These are phyloP conservation scores for Alternaria sp. DNA, from an alignment of 2,329 filamentous ascomycete genomes.

Conservation along the genomic window DNA sequence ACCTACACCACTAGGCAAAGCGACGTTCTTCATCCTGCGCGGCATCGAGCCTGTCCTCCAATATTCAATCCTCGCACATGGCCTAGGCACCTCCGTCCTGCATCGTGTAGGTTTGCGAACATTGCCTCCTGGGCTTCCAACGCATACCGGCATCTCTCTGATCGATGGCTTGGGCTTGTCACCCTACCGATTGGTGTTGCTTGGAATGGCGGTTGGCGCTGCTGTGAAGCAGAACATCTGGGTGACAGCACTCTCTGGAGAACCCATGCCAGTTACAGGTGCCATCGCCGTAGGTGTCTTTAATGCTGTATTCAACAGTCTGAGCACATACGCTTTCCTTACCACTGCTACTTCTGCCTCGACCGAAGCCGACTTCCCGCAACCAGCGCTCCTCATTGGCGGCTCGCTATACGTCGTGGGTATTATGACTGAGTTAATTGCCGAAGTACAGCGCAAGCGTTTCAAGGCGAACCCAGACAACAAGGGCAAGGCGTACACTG, in stretches of 20 bases:
- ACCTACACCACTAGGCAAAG: constrained; percentile 51
- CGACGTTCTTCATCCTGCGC: constrained; percentile 58
- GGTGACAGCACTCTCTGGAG: constrained; percentile 58
- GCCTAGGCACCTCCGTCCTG: constrained; percentile 55
- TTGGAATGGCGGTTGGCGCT: constrained; percentile 63
- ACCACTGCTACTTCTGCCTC: constrained; percentile 59
- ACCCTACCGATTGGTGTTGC: constrained; percentile 60
- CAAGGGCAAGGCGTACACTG: constrained; percentile 61
- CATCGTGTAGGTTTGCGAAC: constrained; percentile 56
- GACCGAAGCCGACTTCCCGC: constrained; percentile 52
- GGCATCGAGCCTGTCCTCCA: constrained; percentile 59
- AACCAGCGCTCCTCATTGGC: constrained; percentile 58
- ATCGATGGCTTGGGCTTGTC: constrained; percentile 60
- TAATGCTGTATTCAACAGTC: constrained; percentile 65
- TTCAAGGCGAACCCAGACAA: constrained; percentile 63
- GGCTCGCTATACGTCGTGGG: constrained; percentile 61
- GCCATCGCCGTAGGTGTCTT: constrained; percentile 59
- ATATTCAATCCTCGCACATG: constrained; percentile 59
- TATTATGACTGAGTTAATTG: constrained; percentile 62
- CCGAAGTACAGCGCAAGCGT: constrained; percentile 65
- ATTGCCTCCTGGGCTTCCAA: constrained; percentile 53
- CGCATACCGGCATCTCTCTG: constrained; percentile 50
- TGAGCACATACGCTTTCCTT: constrained; percentile 65
- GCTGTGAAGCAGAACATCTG: constrained; percentile 67
- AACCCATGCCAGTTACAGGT: constrained; percentile 58